These are phyloP conservation scores for Penicillium digitatum DNA, from an alignment of 2,329 filamentous ascomycete species.

Conservation along the genomic window DNA sequence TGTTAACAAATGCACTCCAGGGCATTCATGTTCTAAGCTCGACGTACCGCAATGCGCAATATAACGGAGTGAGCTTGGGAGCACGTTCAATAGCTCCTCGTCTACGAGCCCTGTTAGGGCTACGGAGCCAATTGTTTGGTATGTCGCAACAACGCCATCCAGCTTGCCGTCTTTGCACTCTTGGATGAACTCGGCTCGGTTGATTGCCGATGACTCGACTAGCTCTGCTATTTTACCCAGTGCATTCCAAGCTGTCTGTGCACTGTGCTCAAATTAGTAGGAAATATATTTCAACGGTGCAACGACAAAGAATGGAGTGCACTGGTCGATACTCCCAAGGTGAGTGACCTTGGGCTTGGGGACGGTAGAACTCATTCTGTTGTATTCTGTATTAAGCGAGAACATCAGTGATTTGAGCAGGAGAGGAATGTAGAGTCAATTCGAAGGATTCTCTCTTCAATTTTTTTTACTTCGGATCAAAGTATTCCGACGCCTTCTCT, in stretches of 20 bases:
- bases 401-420: neutral
- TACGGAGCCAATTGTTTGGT: conserved; percentile 66
- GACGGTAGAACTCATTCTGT: conserved; percentile 22
- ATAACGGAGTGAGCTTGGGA: conserved; percentile 39
- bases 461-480: neutral
- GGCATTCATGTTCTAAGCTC: too few species aligned
- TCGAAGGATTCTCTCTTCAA: neutral
- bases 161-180: conserved; percentile 64
- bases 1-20: neutral
- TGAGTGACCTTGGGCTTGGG: conserved; percentile 58
- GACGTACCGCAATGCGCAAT: conserved; percentile 40
- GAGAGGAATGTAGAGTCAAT: neutral
- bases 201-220: conserved; percentile 57
- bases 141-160: conserved; percentile 62
- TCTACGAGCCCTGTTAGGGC: conserved; percentile 66
- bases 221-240: conserved; percentile 63
- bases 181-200: conserved; percentile 63
- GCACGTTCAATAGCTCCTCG: conserved; percentile 59
- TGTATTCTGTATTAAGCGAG: neutral
- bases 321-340: conserved; percentile 63
- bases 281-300: neutral
- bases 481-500: conserved; percentile 7
- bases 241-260: conserved; percentile 60
- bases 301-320: conserved; percentile 3
- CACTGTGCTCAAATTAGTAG: conserved; percentile 35